Percentiles rank a stretch among this genome's conserved stretches.
Conservation (phyloP, 495 filamentous ascomycete genomes). For the Alectoria sarmentosa region DNA sequence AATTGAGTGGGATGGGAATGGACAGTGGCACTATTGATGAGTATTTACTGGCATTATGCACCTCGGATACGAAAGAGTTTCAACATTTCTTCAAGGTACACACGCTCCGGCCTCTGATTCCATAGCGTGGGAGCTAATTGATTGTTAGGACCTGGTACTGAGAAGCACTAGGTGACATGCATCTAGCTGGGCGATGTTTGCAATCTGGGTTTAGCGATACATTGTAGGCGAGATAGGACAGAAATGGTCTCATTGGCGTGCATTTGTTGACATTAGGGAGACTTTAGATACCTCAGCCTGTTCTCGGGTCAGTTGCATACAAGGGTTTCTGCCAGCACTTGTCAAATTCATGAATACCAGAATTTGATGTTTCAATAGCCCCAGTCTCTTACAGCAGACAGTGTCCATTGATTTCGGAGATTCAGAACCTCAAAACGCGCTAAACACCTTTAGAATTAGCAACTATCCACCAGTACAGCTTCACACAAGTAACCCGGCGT, state of each 20-base stretch:
- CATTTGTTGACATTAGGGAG: slow-evolving; percentile 18
- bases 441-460: neutral
- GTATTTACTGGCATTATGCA: slow-evolving; percentile 48
- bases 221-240: slow-evolving; percentile 13
- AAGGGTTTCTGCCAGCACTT: too few relatives aligned
- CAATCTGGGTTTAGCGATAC: slow-evolving; percentile 22
- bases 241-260: neutral
- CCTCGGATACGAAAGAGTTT: slow-evolving; percentile 46
- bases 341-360: too few relatives aligned
- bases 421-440: neutral
- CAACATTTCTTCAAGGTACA: slow-evolving; percentile 46
- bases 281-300: slow-evolving; percentile 15
- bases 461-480: neutral
- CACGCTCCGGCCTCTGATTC: neutral
- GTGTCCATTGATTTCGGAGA: too few relatives aligned
- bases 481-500: neutral
- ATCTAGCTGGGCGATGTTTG: neutral
- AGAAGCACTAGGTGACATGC: slow-evolving; percentile 21
- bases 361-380: too few relatives aligned
- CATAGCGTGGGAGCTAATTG: neutral
- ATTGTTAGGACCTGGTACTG: slow-evolving; percentile 22
- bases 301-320: neutral
- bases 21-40: slow-evolving; percentile 45
- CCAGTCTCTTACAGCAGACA: neutral
- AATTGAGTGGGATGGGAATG: slow-evolving; percentile 50